Base-by-base conservation (phyloP, 1,284 basidiomycete species). In the Veloboletus limbatus region DNA sequence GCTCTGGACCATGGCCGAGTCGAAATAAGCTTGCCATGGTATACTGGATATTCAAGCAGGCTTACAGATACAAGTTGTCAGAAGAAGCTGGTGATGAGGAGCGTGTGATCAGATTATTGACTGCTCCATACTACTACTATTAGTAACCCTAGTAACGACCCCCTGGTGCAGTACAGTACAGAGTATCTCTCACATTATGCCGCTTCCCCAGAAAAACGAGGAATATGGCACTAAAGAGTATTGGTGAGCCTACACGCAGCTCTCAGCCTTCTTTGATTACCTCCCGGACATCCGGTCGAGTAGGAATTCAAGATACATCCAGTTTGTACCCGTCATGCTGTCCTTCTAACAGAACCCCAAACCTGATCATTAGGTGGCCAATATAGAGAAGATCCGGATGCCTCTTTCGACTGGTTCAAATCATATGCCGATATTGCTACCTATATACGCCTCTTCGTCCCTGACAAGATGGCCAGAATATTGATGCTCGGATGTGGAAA, bases 401-500 rank as follows among this genome's bases (percentile, higher is more conserved):
- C 72, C 4, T 74, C 82, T 2, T 95, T 93, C 54, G 93, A 96
- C 70, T 96, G 87, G 88, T 91, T 90, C 70, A 89, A 88, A 59
- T 79, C 79, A 8, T 90, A 88, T 56, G 63, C 65, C 3, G 86
- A 92, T 45, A 71, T 91, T 14, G 74, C 80, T 11, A 63, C 75
- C 44, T 67, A 85, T 21, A 64, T 92, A 20, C 71, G 74, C 30
- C 74, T 75, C 35, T 67, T 85, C 33, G 77, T 93, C 18, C 86
- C 85, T 0, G 66, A 82, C 48, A 88, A 80, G 60, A 65, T 67
- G 4, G 75, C 84, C 1, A 71, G 78, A 24, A 88, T 96, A 53
- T 67, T 95, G 48, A 91, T 96, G 80, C 79, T 97, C 8, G 93
- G 93, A 38, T 96, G 93, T 60, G 93, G 93, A 6, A 96, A 95